Percentiles rank a stretch among this genome's conserved stretches.
Evolutionary conservation across 2,329 filamentous ascomycete species (phyloP).

Genomic region (Colletotrichum aenigma): DNA sequence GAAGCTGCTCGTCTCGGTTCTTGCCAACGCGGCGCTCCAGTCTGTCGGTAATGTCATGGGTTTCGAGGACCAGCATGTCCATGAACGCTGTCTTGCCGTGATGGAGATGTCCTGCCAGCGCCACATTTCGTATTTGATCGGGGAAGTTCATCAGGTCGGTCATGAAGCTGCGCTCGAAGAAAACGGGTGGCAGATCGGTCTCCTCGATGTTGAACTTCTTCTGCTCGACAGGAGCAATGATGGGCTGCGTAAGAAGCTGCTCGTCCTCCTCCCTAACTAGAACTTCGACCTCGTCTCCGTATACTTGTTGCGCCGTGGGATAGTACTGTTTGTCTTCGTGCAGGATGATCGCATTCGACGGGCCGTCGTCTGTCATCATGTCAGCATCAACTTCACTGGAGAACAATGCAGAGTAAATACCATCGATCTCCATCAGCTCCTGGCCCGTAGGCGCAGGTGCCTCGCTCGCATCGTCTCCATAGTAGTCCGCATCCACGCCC

Average conservation of each 20-base stretch:
- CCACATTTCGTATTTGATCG: slow-evolving; percentile 91
- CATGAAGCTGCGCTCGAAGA: slow-evolving; percentile 91
- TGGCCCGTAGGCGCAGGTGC: slow-evolving; percentile 71
- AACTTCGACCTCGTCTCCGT: slow-evolving; percentile 92
- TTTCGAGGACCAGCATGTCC: slow-evolving; percentile 97
- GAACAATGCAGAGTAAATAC: slow-evolving; percentile 43
- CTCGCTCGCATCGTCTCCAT: slow-evolving; percentile 75
- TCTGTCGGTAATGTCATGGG: slow-evolving; percentile 82
- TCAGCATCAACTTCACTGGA: not conserved
- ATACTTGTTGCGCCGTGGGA: slow-evolving; percentile 95
- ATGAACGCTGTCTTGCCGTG: slow-evolving; percentile 98
- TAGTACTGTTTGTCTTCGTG: slow-evolving; percentile 99
- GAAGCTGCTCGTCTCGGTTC: slow-evolving; percentile 84
- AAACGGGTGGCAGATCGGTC: slow-evolving; percentile 84
- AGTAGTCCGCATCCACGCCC: slow-evolving; percentile 75
- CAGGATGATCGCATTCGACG: slow-evolving; percentile 95
- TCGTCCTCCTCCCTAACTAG: slow-evolving; percentile 97
- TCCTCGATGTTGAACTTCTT: slow-evolving; percentile 98
- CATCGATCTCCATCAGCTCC: slow-evolving; percentile 93
- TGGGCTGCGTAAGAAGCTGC: slow-evolving; percentile 89
- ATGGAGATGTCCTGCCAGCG: slow-evolving; percentile 89
- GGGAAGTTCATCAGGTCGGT: slow-evolving; percentile 95
- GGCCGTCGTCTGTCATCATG: slow-evolving; percentile 59
- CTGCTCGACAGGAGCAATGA: slow-evolving; percentile 89
- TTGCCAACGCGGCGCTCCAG: slow-evolving; percentile 82